These are phyloP conservation scores for Pilobolus umbonatus DNA, from an alignment of 192 early-diverging fungal genomes.

Conservation along the genomic window DNA sequence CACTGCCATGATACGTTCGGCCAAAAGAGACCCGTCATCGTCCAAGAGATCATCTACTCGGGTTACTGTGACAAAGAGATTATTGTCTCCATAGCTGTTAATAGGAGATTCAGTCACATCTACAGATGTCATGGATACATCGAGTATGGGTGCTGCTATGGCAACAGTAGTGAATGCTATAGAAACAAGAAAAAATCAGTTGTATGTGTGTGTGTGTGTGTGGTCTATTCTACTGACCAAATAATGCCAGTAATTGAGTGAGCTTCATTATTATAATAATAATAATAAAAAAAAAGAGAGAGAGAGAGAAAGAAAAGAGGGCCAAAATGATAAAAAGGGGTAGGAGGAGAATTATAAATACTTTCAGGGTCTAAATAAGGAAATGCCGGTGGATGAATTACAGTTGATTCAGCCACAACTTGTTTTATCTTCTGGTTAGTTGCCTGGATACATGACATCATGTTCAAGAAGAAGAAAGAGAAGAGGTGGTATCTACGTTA, in stretches of 20 bases:
- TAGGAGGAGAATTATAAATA: no score
- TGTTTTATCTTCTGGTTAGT: no score
- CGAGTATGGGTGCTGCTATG: constrained; percentile 31
- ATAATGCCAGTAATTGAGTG: constrained; percentile 4
- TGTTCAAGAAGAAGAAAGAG: no score
- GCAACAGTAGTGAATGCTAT: constrained; percentile 11
- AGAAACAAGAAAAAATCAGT: constrained; percentile 1
- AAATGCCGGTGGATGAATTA: no score
- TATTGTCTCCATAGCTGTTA: constrained; percentile 29
- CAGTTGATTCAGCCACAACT: no score
- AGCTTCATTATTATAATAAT: constrained; percentile 10
- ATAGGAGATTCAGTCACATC: constrained; percentile 19
- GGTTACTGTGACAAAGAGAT: constrained; percentile 52
- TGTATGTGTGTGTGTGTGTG: background rate
- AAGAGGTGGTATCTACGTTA: no score
- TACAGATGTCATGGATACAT: constrained; percentile 34
- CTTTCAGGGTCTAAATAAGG: no score
- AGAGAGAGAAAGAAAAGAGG: background rate
- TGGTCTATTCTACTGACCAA: background rate
- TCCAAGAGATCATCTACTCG: constrained; percentile 52
- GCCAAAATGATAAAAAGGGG: constrained; percentile 3
- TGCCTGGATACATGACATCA: no score
- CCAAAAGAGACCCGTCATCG: constrained; percentile 51
- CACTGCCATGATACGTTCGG: constrained; percentile 53
- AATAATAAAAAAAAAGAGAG: background rate